Conservation (phyloP, 441 rosid genomes). For the Euphorbia schlechtendalii region DNA sequence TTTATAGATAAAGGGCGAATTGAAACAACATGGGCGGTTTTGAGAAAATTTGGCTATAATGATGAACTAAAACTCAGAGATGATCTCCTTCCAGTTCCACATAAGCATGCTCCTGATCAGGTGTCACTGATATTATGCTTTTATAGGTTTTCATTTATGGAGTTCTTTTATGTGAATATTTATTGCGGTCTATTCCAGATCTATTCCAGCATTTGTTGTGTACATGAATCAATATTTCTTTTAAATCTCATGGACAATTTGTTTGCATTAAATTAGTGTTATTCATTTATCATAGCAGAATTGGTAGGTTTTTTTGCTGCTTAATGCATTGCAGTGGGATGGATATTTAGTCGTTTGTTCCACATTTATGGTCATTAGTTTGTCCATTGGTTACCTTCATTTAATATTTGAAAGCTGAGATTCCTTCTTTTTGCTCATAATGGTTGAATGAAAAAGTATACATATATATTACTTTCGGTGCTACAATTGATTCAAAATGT, state of each 20-base stretch:
- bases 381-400: too few species aligned
- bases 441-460: too few species aligned
- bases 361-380: neutral
- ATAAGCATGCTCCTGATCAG: slow-evolving; percentile 68
- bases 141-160: neutral
- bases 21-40: slow-evolving; percentile 86
- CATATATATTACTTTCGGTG: too few species aligned
- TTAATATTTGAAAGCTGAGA: neutral
- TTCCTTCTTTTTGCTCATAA: slow-evolving; percentile 7
- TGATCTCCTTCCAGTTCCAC: slow-evolving; percentile 61
- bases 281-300: neutral
- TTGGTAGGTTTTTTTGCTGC: neutral
- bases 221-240: neutral
- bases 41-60: slow-evolving; percentile 76
- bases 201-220: neutral
- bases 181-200: neutral
- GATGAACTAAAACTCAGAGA: slow-evolving; percentile 61
- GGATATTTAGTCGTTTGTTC: neutral
- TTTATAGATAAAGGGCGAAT: slow-evolving; percentile 87
- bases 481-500: too few species aligned
- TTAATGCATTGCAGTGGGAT: neutral
- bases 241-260: neutral
- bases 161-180: neutral
- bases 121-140: slow-evolving; percentile 26
- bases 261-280: neutral